These are phyloP conservation scores for Cystofilobasidium capitatum DNA, from an alignment of 768 basidiomycete genomes.

Conservation along the genomic window DNA sequence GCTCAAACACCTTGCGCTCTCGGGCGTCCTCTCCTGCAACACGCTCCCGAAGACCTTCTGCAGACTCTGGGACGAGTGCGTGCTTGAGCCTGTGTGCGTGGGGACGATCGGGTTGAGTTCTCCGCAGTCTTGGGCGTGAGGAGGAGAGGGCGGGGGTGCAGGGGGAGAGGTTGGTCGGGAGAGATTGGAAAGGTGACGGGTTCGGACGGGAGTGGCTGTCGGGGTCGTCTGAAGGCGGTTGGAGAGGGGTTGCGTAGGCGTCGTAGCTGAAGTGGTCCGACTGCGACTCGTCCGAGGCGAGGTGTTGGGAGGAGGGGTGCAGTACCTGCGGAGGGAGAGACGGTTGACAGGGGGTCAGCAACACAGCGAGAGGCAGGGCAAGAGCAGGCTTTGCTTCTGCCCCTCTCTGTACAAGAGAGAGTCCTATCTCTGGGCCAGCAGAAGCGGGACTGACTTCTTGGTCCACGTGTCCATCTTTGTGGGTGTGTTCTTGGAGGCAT, in stretches of 20 bases:
- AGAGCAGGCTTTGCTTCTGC: no score
- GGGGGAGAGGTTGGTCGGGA: background rate
- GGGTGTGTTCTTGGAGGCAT: background rate
- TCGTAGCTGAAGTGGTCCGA: background rate
- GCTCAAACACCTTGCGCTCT: background rate
- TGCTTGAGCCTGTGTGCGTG: slow-evolving; percentile 1
- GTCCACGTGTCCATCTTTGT: background rate
- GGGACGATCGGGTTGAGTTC: background rate
- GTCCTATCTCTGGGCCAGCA: no score
- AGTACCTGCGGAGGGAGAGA: background rate
- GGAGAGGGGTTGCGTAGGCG: background rate
- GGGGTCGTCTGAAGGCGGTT: background rate
- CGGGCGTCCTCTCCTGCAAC: background rate
- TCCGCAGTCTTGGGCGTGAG: background rate
- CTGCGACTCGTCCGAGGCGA: background rate
- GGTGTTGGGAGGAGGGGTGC: background rate
- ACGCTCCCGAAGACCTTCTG: background rate
- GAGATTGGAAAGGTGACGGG: background rate
- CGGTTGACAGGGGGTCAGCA: background rate
- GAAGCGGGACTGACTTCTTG: background rate
- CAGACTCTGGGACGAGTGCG: background rate
- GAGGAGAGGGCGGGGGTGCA: no score
- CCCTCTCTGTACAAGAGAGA: no score
- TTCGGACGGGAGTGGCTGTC: background rate
- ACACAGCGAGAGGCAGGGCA: no score